phyloP scores from a whole-genome alignment of 106 monocot genomes.

The Platanthera guangdongensis region DNA sequence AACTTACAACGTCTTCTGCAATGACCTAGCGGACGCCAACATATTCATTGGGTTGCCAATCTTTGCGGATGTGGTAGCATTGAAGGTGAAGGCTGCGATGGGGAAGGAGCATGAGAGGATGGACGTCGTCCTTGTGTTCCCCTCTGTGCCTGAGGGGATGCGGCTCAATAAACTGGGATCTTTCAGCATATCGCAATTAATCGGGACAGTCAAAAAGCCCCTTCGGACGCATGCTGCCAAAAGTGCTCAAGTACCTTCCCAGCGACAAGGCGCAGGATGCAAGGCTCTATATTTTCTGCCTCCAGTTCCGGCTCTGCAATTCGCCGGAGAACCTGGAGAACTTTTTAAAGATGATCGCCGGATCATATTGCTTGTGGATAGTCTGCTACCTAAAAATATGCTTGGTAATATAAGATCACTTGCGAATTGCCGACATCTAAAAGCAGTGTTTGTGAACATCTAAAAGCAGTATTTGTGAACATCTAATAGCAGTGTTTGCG shows the following conservation, averaged over 20 bases:
- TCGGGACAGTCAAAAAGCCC: conserved; percentile 68
- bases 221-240: conserved; percentile 53
- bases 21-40: conserved; percentile 53
- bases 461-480: too few relatives aligned
- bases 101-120: conserved; percentile 54
- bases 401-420: too few relatives aligned
- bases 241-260: conserved; percentile 66
- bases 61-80: conserved; percentile 62
- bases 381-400: too few relatives aligned
- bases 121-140: conserved; percentile 70
- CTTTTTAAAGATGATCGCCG: conserved; percentile 66
- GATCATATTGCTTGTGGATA: too few relatives aligned
- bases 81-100: conserved; percentile 46
- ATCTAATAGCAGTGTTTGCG: too few relatives aligned
- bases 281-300: conserved; percentile 62
- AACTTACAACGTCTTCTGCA: conserved; percentile 48
- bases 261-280: conserved; percentile 76
- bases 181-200: conserved; percentile 75
- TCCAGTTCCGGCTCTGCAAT: conserved; percentile 75
- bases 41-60: conserved; percentile 66
- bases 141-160: conserved; percentile 75
- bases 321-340: conserved; percentile 64
- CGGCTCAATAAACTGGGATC: conserved; percentile 74
- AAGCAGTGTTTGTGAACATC: too few relatives aligned
- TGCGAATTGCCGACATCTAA: too few relatives aligned